Evolutionary conservation across 164 flowering plant species (phyloP).

Genomic region (Umbellularia californica): DNA sequence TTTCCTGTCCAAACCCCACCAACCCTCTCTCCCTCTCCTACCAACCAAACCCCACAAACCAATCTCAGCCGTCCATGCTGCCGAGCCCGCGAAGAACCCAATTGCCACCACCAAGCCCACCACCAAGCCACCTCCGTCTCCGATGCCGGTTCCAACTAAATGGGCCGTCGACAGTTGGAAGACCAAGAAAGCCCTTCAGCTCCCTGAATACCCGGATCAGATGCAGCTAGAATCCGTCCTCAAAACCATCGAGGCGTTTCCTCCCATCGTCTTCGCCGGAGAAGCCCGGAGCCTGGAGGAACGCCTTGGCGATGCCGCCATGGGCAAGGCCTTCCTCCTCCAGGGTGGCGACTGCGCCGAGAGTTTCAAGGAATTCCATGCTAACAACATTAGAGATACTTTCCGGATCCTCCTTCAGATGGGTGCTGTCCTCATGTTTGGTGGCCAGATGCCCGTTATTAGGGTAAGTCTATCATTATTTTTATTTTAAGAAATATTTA

Average conservation of each 20-base stretch:
- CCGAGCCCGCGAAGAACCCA: slow-evolving; percentile 43
- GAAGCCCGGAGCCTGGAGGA: slow-evolving; percentile 84
- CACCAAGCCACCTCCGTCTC: slow-evolving; percentile 13
- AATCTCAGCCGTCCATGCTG: slow-evolving; percentile 58
- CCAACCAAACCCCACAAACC: slow-evolving; percentile 22
- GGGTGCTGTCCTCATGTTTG: slow-evolving; percentile 85
- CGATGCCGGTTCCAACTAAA: slow-evolving; percentile 17
- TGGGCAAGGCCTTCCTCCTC: slow-evolving; percentile 74
- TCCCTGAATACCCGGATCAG: slow-evolving; percentile 77
- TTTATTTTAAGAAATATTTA: too few relatives aligned
- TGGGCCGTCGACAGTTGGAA: slow-evolving; percentile 83
- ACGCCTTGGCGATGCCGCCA: slow-evolving; percentile 65
- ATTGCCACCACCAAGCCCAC: slow-evolving; percentile 15
- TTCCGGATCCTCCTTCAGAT: slow-evolving; percentile 81
- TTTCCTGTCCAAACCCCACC: slow-evolving; percentile 21
- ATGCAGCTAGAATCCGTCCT: slow-evolving; percentile 61
- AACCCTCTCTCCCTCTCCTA: slow-evolving; percentile 12
- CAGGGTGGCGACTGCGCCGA: slow-evolving; percentile 96
- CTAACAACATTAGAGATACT: slow-evolving; percentile 81
- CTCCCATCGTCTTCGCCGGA: slow-evolving; percentile 89
- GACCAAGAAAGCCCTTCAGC: slow-evolving; percentile 68
- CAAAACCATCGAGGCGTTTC: slow-evolving; percentile 61
- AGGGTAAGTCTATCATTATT: slow-evolving; percentile 37
- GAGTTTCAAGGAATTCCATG: slow-evolving; percentile 91
- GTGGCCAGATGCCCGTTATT: slow-evolving; percentile 81